Conservation (phyloP, 805 yeast genomes). For the Saccharomyces paradoxus region DNA sequence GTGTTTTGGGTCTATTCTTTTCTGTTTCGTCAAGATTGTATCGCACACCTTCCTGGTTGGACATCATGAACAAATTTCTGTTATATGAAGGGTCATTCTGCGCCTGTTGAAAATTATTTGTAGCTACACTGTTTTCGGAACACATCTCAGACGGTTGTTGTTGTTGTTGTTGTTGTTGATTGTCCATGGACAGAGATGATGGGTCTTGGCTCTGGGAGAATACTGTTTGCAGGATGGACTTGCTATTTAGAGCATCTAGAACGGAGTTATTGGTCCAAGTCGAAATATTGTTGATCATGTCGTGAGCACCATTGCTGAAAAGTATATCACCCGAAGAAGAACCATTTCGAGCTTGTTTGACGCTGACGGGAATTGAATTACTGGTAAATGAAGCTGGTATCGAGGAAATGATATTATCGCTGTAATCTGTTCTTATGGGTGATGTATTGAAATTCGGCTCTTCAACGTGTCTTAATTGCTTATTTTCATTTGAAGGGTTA, state of each 20-base stretch:
- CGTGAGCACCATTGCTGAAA: conserved; percentile 38
- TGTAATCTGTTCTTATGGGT: not conserved
- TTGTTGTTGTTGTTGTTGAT: conserved; percentile 5
- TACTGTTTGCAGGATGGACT: not conserved
- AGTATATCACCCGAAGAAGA: conserved; percentile 14
- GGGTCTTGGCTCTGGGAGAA: not conserved
- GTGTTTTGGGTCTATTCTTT: not conserved
- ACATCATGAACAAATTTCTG: conserved; percentile 5
- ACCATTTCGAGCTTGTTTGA: not conserved
- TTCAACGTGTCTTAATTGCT: not conserved
- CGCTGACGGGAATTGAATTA: not conserved
- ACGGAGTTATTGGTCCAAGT: conserved; percentile 43
- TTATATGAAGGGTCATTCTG: not conserved
- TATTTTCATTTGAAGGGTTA: not conserved
- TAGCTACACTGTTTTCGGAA: conserved; percentile 2
- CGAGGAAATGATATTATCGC: not conserved
- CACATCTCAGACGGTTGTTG: conserved; percentile 4
- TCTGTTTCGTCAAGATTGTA: not conserved
- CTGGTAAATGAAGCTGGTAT: not conserved
- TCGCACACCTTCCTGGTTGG: conserved; percentile 7
- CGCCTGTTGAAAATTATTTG: conserved; percentile 1
- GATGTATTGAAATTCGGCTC: not conserved
- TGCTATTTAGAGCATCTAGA: conserved; percentile 10
- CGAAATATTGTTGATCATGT: conserved; percentile 53
- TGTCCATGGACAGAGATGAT: conserved; percentile 1